Percentiles rank a stretch among this genome's conserved stretches.
These are phyloP conservation scores for Sugiyamaella paludigena DNA, from an alignment of 1,139 yeast species.

Conservation along the genomic window DNA sequence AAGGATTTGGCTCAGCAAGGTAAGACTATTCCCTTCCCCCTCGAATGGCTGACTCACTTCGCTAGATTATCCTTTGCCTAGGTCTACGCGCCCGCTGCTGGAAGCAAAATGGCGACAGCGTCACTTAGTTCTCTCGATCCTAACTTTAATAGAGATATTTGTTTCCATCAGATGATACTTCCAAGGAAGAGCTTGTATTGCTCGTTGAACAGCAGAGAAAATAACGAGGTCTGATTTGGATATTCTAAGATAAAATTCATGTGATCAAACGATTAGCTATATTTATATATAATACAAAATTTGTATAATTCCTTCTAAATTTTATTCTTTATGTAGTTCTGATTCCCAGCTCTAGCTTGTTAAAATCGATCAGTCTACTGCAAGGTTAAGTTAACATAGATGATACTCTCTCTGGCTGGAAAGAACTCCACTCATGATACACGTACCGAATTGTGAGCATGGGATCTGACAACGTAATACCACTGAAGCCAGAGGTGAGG, in stretches of 20 bases:
- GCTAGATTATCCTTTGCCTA: too few relatives aligned
- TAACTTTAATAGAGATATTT: constrained; percentile 24
- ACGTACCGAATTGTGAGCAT: too few relatives aligned
- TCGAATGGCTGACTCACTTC: not conserved
- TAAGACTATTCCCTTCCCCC: too few relatives aligned
- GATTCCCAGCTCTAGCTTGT: too few relatives aligned
- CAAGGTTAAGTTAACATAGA: too few relatives aligned
- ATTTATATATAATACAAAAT: constrained; percentile 2
- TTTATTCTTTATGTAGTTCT: not conserved
- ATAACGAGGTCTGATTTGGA: not conserved
- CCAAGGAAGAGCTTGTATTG: constrained; percentile 24
- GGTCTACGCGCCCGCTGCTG: not conserved
- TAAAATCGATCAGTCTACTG: too few relatives aligned
- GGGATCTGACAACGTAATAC: too few relatives aligned
- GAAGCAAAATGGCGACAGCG: not conserved
- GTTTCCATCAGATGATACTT: constrained; percentile 27
- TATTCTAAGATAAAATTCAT: constrained; percentile 1
- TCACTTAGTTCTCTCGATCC: not conserved
- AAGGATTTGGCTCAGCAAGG: constrained; percentile 25
- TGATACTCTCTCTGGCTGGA: too few relatives aligned
- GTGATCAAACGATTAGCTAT: not conserved
- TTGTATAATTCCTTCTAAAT: too few relatives aligned
- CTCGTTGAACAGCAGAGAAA: constrained; percentile 20
- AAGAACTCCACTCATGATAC: too few relatives aligned
- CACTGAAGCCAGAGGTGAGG: too few relatives aligned